Evolutionary conservation across 257 asterid genomes (phyloP), one percentile per base, ranked within the genome.

Genomic region (Lithospermum erythrorhizon): DNA sequence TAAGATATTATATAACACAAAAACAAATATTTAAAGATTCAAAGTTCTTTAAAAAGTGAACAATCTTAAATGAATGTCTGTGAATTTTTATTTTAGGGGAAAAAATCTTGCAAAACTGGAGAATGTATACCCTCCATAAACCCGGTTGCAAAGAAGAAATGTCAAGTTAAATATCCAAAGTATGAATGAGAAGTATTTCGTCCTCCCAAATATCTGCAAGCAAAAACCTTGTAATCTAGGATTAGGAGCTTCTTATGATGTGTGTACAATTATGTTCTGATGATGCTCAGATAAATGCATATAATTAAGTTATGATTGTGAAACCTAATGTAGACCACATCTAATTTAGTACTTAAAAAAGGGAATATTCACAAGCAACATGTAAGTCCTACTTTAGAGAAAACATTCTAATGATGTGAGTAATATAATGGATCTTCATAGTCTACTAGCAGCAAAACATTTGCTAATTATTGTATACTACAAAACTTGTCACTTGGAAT

Each of bases 141-240:
- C 72, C 57, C 95, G 94, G 73, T 89, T 89, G 57, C 81, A 77
- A 48, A 84, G 57, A 65, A 89, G 88, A 76, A 89, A 79, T 53
- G 86, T 78, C 15, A 89, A 74, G 75, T 86, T 89, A 70, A 84
- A 84, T 57, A 72, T 62, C 97, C 97, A 89, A 52, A 89, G 79
- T 68, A 77, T 61, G 65, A 68, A 73, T 32, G 81, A 70, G 81
- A 85, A 85, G 77, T 76, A 82, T 62, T 65, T 82, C 59, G 82
- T 81, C 82, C 87, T 81, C 73, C 95, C 95, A 76, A 78, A 78
- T 73, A 80, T 77, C 96, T 88, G 90, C 78, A 80, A 73, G 54
- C 72, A 68, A 80, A 72, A 45, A 72, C 72, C 79, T 68, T 71
- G 76, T 75, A 79, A 80, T 76, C 70, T 67, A 64, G 48, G 72